Base-by-base conservation (phyloP, 768 basidiomycete species). In the Grammothele lineata region DNA sequence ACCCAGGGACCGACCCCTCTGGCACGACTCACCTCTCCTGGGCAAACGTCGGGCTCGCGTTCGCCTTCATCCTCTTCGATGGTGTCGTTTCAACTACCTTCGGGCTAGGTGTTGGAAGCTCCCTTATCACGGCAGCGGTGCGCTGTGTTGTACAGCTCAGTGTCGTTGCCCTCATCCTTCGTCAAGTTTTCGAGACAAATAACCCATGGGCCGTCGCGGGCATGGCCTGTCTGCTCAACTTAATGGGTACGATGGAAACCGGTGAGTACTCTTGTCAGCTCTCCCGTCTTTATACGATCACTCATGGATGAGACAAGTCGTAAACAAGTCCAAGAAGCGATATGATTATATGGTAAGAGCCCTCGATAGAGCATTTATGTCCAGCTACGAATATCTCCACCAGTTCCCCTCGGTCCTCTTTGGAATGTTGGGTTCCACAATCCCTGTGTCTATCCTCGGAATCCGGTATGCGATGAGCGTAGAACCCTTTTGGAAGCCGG, bases 401-500 rank as follows among this genome's bases (percentile, higher is more conserved):
- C 40, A 85, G 87, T 88, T 90, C 59, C 70, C 76, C 1, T 71
- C 78, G 0, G 78, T 90, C 5, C 66, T 92, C 4, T 44, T 78
- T 10, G 80, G 77, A 0, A 83, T 92, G 80, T 54, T 89, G 8
- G 74, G 72, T n/a, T 85, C 86, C 0, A 89, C 87, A 0, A 78
- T 90, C 25, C 87, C 89, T 0, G 80, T 90, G 21, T 85, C 90
- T 1, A 76, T 92, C 45, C 66, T 92, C 10, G 90, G 90, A 0
- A 73, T 78, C 1, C 74, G 76, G 5, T 91, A 77, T 54, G 85
- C 89, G 2, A 92, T 93, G 85, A 71, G 75, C 0, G 70, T 84
- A 12, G 62, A 76, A 0, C 88, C 88, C 2, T 90, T 93, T 63
- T 93, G 92, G 92, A 76, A 70, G 21, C 89, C 92, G 0, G 80